Conservation (phyloP, 306 rosid species). For the Lupinus albus region DNA sequence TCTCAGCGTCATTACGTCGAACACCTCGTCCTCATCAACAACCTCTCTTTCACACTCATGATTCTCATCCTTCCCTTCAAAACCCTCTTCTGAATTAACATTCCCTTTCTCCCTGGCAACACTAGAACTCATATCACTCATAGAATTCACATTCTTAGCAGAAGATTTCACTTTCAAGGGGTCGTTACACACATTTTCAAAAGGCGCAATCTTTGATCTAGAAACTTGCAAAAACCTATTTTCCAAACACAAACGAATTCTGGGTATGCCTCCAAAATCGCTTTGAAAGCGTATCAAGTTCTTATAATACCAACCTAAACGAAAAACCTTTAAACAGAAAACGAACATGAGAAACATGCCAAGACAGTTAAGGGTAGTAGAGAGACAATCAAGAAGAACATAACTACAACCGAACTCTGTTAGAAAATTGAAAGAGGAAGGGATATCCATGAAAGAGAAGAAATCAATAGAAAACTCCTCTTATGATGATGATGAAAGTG, state of each 20-base stretch:
- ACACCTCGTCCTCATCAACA: conserved; percentile 47
- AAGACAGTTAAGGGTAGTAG: conserved; percentile 35
- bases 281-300: conserved; percentile 42
- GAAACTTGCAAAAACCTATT: conserved; percentile 1
- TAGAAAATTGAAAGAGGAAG: conserved; percentile 46
- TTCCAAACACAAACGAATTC: conserved; percentile 39
- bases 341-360: conserved; percentile 48
- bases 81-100: conserved; percentile 19
- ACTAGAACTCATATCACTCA: neutral
- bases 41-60: conserved; percentile 18
- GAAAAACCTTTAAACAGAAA: conserved; percentile 47
- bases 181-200: conserved; percentile 25
- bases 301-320: conserved; percentile 34
- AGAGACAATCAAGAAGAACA: conserved; percentile 48
- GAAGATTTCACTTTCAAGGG: conserved; percentile 17
- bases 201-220: conserved; percentile 32
- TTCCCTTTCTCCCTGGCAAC: conserved; percentile 13
- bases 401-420: conserved; percentile 51
- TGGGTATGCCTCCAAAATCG: conserved; percentile 43
- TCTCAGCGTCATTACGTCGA: conserved; percentile 51
- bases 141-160: neutral
- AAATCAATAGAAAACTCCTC: conserved; percentile 37
- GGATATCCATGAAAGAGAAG: conserved; percentile 50
- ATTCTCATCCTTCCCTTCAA: conserved; percentile 33
- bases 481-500: conserved; percentile 2